phyloP scores from a whole-genome alignment of 2,329 filamentous ascomycete species.

The Dactylellina leptospora region DNA sequence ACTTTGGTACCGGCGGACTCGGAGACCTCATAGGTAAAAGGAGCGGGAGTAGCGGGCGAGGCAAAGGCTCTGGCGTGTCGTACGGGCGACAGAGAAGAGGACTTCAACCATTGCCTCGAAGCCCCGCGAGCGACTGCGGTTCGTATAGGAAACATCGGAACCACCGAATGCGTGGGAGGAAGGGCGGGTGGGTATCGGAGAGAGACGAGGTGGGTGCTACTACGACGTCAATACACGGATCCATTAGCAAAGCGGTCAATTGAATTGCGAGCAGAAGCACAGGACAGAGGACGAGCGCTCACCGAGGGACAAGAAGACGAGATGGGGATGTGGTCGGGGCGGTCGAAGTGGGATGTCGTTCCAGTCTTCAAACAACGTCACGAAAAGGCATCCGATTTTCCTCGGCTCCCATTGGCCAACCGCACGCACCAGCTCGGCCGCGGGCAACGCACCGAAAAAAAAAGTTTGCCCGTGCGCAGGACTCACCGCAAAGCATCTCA shows the following conservation, averaged over 20 bases:
- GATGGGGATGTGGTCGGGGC: conserved; percentile 9
- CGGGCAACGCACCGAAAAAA: too few species aligned
- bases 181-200: conserved; percentile 16
- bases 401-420: conserved; percentile 39
- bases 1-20: conserved; percentile 90
- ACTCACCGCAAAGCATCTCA: conserved; percentile 21
- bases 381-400: conserved; percentile 44
- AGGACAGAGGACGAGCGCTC: neutral
- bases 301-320: conserved; percentile 17
- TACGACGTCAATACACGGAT: neutral
- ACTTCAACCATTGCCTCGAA: conserved; percentile 43
- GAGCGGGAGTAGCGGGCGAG: conserved; percentile 73
- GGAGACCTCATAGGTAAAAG: conserved; percentile 86
- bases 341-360: conserved; percentile 18
- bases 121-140: conserved; percentile 45
- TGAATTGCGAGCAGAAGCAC: conserved; percentile 1
- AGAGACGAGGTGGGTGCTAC: conserved; percentile 17
- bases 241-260: conserved; percentile 15
- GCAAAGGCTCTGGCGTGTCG: conserved; percentile 58
- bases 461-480: conserved; percentile 18
- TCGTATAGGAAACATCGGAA: conserved; percentile 47
- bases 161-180: conserved; percentile 17
- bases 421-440: conserved; percentile 5
- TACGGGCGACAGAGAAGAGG: conserved; percentile 32
- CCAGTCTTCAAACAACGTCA: conserved; percentile 35